A percentile compares a stretch with the other conserved stretches of the same genome.
These are phyloP conservation scores for Colletotrichum sp. DNA, from an alignment of 2,329 filamentous ascomycete species.

Conservation along the genomic window DNA sequence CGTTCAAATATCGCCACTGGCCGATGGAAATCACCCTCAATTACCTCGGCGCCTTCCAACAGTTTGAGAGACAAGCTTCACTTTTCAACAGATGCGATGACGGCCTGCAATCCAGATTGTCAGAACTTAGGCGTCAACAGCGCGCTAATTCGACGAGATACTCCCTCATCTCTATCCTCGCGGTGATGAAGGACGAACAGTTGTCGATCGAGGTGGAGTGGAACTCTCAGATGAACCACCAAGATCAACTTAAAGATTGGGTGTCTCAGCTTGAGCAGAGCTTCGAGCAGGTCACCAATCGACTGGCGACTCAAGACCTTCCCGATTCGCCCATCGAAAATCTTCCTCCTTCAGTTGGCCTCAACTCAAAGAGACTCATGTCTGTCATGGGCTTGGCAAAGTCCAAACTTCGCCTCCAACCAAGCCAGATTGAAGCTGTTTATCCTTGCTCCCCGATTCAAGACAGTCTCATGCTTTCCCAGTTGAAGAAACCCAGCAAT, in stretches of 20 bases:
- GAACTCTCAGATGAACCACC: slow-evolving; percentile 6
- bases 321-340: background rate
- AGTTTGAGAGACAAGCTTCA: slow-evolving; percentile 29
- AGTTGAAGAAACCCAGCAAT: background rate
- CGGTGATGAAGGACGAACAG: background rate
- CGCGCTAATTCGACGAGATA: background rate
- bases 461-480: slow-evolving; percentile 5
- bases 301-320: background rate
- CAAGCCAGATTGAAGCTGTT: background rate
- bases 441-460: slow-evolving; percentile 10
- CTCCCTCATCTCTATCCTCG: background rate
- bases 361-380: background rate
- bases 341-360: background rate
- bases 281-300: background rate
- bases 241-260: background rate
- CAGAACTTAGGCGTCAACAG: background rate
- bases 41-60: slow-evolving; percentile 32
- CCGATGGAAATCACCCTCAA: slow-evolving; percentile 31
- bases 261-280: background rate
- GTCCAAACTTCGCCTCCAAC: background rate
- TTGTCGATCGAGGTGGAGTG: background rate
- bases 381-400: background rate
- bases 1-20: slow-evolving; percentile 15
- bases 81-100: slow-evolving; percentile 24
- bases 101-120: background rate